Conservation (phyloP, 495 filamentous ascomycete genomes). For the Daldinia grandis region DNA sequence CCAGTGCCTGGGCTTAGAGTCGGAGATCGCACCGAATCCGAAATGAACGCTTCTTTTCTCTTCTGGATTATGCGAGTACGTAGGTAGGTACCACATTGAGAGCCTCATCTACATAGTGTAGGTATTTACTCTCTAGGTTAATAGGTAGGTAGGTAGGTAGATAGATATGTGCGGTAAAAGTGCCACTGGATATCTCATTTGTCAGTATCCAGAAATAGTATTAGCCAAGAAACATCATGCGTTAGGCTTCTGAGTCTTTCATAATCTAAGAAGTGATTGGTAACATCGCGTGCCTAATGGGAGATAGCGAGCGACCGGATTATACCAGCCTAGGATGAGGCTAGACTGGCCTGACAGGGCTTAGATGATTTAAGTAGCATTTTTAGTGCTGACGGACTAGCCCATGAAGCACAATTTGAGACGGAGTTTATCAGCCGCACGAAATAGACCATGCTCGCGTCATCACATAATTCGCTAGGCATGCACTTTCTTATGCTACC, state of each 20-base stretch:
- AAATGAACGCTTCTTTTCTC: conserved; percentile 3
- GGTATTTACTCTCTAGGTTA: no score
- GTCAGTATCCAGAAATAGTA: background rate
- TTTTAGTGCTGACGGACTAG: conserved; percentile 32
- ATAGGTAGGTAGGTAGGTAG: no score
- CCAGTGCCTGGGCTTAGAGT: conserved; percentile 10
- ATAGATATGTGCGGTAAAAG: background rate
- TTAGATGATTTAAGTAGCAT: conserved; percentile 7
- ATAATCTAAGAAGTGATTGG: conserved; percentile 1
- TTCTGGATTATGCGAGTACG: conserved; percentile 1
- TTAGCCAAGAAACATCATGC: background rate
- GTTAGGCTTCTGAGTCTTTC: background rate
- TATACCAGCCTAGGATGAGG: background rate
- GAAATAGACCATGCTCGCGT: conserved; percentile 18
- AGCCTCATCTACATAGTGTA: conserved; percentile 12
- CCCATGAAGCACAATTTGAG: conserved; percentile 1
- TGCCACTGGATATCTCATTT: background rate
- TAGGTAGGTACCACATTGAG: background rate
- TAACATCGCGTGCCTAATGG: background rate
- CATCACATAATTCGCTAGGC: conserved; percentile 18
- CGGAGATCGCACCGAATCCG: conserved; percentile 21
- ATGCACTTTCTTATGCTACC: conserved; percentile 9
- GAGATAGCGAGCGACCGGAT: conserved; percentile 3
- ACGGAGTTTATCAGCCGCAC: conserved; percentile 35
- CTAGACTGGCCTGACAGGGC: conserved; percentile 8